Conservation (phyloP, 2,329 filamentous ascomycete species). For the Penicillium sp. region DNA sequence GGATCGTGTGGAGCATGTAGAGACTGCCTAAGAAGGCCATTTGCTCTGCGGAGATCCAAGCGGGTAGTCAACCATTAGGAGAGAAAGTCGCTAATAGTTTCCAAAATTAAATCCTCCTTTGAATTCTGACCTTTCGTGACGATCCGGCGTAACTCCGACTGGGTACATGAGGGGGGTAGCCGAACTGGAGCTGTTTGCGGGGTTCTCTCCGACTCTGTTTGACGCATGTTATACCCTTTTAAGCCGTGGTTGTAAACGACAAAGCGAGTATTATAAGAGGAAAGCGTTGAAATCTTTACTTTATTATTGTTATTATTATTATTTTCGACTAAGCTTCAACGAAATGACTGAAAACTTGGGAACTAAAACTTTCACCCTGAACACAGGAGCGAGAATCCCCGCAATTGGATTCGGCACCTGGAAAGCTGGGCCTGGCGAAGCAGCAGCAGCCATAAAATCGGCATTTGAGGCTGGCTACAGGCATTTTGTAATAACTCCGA, state of each 20-base stretch:
- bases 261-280: background rate
- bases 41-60: too few relatives aligned
- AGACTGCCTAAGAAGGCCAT: conserved; percentile 9
- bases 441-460: conserved; percentile 69
- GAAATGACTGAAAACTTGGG: conserved; percentile 5
- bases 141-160: conserved; percentile 3
- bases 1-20: conserved; percentile 22
- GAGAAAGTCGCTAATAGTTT: background rate
- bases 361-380: conserved; percentile 27
- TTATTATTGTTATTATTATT: too few relatives aligned
- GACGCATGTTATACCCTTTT: background rate
- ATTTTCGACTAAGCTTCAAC: background rate
- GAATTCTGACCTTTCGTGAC: background rate
- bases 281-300: background rate
- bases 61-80: too few relatives aligned
- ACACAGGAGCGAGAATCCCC: conserved; percentile 37
- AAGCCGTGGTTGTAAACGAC: background rate
- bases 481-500: conserved; percentile 60
- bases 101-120: background rate
- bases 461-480: conserved; percentile 71
- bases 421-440: conserved; percentile 66
- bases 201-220: conserved; percentile 8
- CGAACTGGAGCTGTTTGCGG: background rate
- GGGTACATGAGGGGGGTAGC: conserved; percentile 1
- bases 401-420: conserved; percentile 38